Base-by-base conservation (phyloP, 768 basidiomycete species). In the Neoboletus magnificus region DNA sequence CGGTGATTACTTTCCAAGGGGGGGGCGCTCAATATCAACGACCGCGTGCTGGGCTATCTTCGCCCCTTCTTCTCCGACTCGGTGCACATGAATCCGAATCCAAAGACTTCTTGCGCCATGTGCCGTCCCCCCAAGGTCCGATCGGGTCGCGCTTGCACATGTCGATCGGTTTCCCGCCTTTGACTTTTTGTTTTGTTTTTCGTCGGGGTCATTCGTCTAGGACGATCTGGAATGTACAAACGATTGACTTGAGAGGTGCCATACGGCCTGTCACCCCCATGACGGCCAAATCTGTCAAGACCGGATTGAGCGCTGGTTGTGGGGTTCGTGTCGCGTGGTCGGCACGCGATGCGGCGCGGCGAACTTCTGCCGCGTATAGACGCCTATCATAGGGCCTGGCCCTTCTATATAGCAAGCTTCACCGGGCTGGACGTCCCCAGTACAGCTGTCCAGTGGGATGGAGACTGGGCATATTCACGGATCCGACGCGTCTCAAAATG, bases 281-380 rank as follows among this genome's bases (percentile, higher is more conserved):
- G 22, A 13, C 16, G 16, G 13, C 4, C 35, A 8, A 12, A 11
- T 11, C 1, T 44, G 42, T 27, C 10, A 16, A 16, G 9, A 13
- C 13, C 18, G 23, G 6, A 1, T 13, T 15, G 4, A 30, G 16
- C 56, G 44, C 22, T 15, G 25, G 45, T 32, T 59, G 41, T 41
- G 54, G 44, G 54, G 43, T 47, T 18, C 37, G 39, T 20, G 37
- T 54, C 47, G 59, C 35, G 32, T 60, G 59, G 35, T 18, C 40
- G 43, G 36, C 60, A 62, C 61, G 60, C 49, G 53, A 50, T 29
- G 43, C 25, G 32, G 43, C 37, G 37, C 45, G 39, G 36, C n/a
- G 30, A 18, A 33, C 51, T 48, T 60, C 58, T 48, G 12, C 48
- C 48, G 48, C 35, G 33, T 23, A 33, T 11, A 23, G 15, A 25